phyloP scores from a whole-genome alignment of 306 rosid genomes.

The Cicer cuneatum region DNA sequence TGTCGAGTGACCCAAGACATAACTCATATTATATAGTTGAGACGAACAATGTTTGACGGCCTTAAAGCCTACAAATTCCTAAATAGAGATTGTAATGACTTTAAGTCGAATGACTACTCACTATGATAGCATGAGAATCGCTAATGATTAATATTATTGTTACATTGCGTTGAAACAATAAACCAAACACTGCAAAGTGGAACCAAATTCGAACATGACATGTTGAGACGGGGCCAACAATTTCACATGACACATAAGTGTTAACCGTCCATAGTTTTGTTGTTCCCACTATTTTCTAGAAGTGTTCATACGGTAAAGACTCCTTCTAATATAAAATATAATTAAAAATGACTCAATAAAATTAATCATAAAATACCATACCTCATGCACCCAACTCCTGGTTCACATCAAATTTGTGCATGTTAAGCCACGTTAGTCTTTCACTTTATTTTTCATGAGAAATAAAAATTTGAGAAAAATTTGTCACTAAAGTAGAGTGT shows the following conservation, averaged over 20 bases:
- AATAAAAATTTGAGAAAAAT: neutral
- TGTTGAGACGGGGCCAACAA: neutral
- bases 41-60: too few relatives aligned
- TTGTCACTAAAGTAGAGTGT: neutral
- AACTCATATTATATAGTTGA: too few relatives aligned
- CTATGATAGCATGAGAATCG: too few relatives aligned
- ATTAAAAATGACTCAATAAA: too few relatives aligned
- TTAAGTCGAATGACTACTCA: too few relatives aligned
- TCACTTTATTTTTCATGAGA: neutral
- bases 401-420: slow-evolving; percentile 46
- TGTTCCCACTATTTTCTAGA: slow-evolving; percentile 16
- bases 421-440: slow-evolving; percentile 22
- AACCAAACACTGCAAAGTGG: neutral
- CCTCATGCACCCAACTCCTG: neutral
- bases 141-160: too few relatives aligned
- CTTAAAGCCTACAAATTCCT: too few relatives aligned
- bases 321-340: too few relatives aligned
- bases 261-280: neutral
- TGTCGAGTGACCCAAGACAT: too few relatives aligned
- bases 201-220: neutral
- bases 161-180: too few relatives aligned
- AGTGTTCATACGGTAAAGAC: neutral
- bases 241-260: neutral
- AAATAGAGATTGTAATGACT: too few relatives aligned
- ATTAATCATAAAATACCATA: too few relatives aligned